A percentile compares a stretch with the other conserved stretches of the same genome.
Evolutionary conservation across 1,139 yeast genomes (phyloP).

Genomic region (Candida smagusa): DNA sequence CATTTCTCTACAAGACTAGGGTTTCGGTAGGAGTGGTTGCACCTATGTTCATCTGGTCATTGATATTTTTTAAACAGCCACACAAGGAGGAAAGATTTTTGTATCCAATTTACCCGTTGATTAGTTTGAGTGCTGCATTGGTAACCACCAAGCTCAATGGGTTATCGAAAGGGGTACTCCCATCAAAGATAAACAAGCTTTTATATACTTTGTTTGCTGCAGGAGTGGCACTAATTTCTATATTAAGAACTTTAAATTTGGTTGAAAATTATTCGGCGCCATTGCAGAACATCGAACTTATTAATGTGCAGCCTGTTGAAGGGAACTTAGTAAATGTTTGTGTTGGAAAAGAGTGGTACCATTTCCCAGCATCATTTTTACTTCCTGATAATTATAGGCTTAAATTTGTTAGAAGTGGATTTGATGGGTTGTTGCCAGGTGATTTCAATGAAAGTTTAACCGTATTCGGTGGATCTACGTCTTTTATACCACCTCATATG

Average conservation of each 20-base stretch:
- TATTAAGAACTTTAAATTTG: slow-evolving; percentile 37
- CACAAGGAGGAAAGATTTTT: slow-evolving; percentile 93
- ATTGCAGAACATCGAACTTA: slow-evolving; percentile 22
- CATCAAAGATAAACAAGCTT: slow-evolving; percentile 6
- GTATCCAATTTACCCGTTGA: slow-evolving; percentile 77
- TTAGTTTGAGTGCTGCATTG: slow-evolving; percentile 63
- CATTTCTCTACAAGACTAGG: slow-evolving; percentile 13
- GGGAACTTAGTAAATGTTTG: slow-evolving; percentile 53
- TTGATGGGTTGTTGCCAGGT: slow-evolving; percentile 86
- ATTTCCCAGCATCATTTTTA: slow-evolving; percentile 85
- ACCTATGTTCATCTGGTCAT: slow-evolving; percentile 60
- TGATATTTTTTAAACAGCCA: slow-evolving; percentile 68
- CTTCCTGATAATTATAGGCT: slow-evolving; percentile 59
- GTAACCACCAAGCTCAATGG: slow-evolving; percentile 30
- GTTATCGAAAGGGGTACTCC: slow-evolving; percentile 4
- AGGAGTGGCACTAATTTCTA: slow-evolving; percentile 28
- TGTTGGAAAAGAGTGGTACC: slow-evolving; percentile 93
- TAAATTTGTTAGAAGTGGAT: slow-evolving; percentile 70
- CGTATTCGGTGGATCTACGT: slow-evolving; percentile 25
- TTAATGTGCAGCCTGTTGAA: slow-evolving; percentile 9
- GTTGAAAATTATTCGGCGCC: slow-evolving; percentile 64
- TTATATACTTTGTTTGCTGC: slow-evolving; percentile 14
- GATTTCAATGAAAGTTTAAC: slow-evolving; percentile 57
- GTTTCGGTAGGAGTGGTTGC: slow-evolving; percentile 15
- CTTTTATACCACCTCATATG: slow-evolving; percentile 58